Evolutionary conservation across 2,329 filamentous ascomycete genomes (phyloP), one percentile per base, ranked within the genome.

Genomic region (Sphaerostilbella broomeana): DNA sequence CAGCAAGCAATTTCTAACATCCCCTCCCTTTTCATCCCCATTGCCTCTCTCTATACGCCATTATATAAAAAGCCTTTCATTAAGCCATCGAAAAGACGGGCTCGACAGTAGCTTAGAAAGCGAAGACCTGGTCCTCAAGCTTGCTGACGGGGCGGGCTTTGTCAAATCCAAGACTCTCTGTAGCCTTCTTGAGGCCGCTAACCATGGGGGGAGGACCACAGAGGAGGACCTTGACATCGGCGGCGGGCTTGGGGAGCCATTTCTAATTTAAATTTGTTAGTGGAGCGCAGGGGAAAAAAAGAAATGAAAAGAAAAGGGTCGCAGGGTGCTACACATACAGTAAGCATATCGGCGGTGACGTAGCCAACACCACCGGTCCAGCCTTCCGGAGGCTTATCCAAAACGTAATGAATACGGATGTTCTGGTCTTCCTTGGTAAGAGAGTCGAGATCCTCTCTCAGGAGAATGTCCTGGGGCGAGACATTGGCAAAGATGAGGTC

Each of bases 401-500:
- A 75, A 33, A 97, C 90, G 60, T 97, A 97, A 75, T 95, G 82
- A 24, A 97, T 77, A 44, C 84, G 77, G 72, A 98, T 88, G 45
- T 79, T 78, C 45, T 77, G 69, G 61, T 98, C 90, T 62, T 90
- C 76, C 48, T 75, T 75, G 30, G 76, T 79, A 42, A 97, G 70
- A 46, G 77, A 64, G 56, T 97, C 90, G 47, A 98, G 74, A 58
- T 97, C 89, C 58, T 97, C 87, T 69, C 82, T 86, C 57, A 98
- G 75, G 52, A 98, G 72, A 47, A 98, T 97, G 58, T 98, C 92
- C 59, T 94, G 84, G 42, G 74, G 69, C 54, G 92, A 89, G 44
- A 98, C 92, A 61, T 98, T 98, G 62, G 92, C 92, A 58, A 97
- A 98, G 64, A 98, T 88, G 48, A 98, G 72, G 60, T 95, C 88